These are phyloP conservation scores for Carex kokanica DNA, from an alignment of 176 grass and related monocot species.

Conservation along the genomic window DNA sequence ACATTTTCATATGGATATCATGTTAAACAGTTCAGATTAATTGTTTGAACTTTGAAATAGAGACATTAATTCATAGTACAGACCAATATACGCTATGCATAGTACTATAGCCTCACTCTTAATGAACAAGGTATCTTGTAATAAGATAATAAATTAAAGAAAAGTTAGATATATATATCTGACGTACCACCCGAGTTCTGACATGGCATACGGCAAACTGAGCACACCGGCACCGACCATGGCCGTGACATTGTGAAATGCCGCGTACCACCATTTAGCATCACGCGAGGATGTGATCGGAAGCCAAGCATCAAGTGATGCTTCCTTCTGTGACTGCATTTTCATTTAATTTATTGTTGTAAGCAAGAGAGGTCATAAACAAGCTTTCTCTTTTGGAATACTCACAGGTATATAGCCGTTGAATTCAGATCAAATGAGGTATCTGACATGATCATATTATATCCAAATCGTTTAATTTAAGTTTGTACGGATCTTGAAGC, in stretches of 20 bases:
- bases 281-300: slow-evolving; percentile 79
- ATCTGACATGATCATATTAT: too few relatives aligned
- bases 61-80: too few relatives aligned
- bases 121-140: not conserved
- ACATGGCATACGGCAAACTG: slow-evolving; percentile 77
- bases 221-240: slow-evolving; percentile 95
- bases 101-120: too few relatives aligned
- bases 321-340: slow-evolving; percentile 32
- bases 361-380: not conserved
- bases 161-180: not conserved
- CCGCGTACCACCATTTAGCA: slow-evolving; percentile 94
- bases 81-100: too few relatives aligned
- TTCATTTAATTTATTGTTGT: not conserved
- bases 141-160: not conserved
- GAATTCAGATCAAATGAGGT: too few relatives aligned
- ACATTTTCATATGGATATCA: too few relatives aligned
- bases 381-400: not conserved
- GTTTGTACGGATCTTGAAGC: too few relatives aligned
- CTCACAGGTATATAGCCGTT: too few relatives aligned
- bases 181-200: slow-evolving; percentile 71
- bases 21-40: too few relatives aligned
- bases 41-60: too few relatives aligned
- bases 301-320: slow-evolving; percentile 63
- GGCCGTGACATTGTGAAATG: slow-evolving; percentile 98
- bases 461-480: too few relatives aligned